These are phyloP conservation scores for Arachnomyces sp. DNA, from an alignment of 2,329 filamentous ascomycete genomes.

Conservation along the genomic window DNA sequence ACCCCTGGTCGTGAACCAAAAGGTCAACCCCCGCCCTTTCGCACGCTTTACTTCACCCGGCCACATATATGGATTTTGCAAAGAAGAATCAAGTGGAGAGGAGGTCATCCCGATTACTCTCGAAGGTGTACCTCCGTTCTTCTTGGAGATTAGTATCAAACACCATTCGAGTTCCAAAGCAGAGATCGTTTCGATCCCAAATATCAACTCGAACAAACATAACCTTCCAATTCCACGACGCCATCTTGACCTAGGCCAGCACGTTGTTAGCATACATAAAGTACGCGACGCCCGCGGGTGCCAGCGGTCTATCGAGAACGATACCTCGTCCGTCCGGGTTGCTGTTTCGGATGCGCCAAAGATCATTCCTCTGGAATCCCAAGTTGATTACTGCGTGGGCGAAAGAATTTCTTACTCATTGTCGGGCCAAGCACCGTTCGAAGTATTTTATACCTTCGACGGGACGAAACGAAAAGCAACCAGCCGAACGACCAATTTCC, in stretches of 20 bases:
- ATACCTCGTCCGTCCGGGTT: slow-evolving; percentile 72
- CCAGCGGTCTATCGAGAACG: slow-evolving; percentile 64
- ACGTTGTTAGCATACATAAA: slow-evolving; percentile 79
- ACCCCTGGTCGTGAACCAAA: slow-evolving; percentile 67
- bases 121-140: slow-evolving; percentile 77
- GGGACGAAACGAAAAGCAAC: slow-evolving; percentile 69
- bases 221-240: slow-evolving; percentile 77
- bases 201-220: slow-evolving; percentile 66
- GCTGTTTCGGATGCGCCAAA: slow-evolving; percentile 88
- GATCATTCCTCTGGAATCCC: slow-evolving; percentile 77
- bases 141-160: slow-evolving; percentile 84
- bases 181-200: slow-evolving; percentile 71
- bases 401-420: slow-evolving; percentile 89
- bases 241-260: slow-evolving; percentile 78
- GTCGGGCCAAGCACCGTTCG: slow-evolving; percentile 83
- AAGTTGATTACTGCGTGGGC: slow-evolving; percentile 86
- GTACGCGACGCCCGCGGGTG: slow-evolving; percentile 84
- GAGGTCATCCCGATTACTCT: slow-evolving; percentile 83
- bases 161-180: slow-evolving; percentile 73
- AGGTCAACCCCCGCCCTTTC: slow-evolving; percentile 72
- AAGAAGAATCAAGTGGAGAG: slow-evolving; percentile 64
- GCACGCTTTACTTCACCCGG: slow-evolving; percentile 78
- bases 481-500: slow-evolving; percentile 66
- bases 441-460: slow-evolving; percentile 85
- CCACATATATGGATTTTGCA: slow-evolving; percentile 92